Base-by-base conservation (phyloP, 768 basidiomycete genomes). In the Boletus edulis region DNA sequence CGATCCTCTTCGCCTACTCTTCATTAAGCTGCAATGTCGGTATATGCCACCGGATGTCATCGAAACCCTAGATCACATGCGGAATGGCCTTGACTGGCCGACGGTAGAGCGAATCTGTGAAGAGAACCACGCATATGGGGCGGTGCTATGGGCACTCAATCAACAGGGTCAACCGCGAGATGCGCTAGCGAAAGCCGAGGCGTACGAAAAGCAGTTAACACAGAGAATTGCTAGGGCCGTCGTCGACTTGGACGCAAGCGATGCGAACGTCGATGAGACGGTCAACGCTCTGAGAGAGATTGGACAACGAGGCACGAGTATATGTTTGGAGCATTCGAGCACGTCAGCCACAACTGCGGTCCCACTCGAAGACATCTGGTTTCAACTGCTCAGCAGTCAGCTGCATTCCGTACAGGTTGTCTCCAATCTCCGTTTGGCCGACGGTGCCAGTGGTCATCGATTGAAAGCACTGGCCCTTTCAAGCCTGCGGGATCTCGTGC, bases 351-450 rank as follows among this genome's bases (percentile, higher is more conserved):
- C 75, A 11, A 70, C 64, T 31, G 71, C 78, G 29, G 65, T 80
- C 52, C 73, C 80, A 39, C 61, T 85, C 15, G 94, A 97, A 65
- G 91, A 96, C 58, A 81, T 93, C 59, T 98, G 94, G 94, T 92
- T 93, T 69, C 81, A 84, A 57, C 75, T 97, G 1, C 78, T 98
- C 32, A 84, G 83, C 62, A 85, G 87, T 56, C 88, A 97, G 65
- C 86, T 97, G 50, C 80, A 84, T 48, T 81, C 82, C 34, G 86
- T 95, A 10, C 94, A 95, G 60, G 76, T 76, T 3, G 71, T 93
- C 15, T 84, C 86, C 0, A 73, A 73, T 5, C 76, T 76, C 52
- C 72, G 66, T 53, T 37, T 61, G 37, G 60, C 69, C 7, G 65
- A 66, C 15, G 54, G 57, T 51, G 64, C 53, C 4, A 48, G 61